Percentiles rank a stretch among this genome's conserved stretches.
These are phyloP conservation scores for Monosporascus sp. DNA, from an alignment of 2,329 filamentous ascomycete genomes.

Conservation along the genomic window DNA sequence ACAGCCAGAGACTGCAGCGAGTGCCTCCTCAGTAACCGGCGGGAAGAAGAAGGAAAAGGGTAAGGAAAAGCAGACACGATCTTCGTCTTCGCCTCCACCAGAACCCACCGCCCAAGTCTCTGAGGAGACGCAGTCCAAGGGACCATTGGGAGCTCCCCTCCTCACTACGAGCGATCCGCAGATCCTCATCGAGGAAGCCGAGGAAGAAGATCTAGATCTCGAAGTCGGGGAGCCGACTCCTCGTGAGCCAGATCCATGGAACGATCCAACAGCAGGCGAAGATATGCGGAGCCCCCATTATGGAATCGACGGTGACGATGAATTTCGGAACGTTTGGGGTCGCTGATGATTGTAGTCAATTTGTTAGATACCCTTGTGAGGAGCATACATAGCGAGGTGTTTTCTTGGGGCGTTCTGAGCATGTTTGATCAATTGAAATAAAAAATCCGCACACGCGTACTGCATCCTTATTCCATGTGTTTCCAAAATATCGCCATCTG, in stretches of 20 bases:
- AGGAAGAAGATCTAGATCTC: conserved; percentile 23
- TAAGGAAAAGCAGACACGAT: conserved; percentile 22
- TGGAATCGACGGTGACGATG: conserved; percentile 29
- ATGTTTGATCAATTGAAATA: too few species aligned
- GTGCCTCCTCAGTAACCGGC: conserved; percentile 19
- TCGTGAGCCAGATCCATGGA: conserved; percentile 13
- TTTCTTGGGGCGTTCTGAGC: too few species aligned
- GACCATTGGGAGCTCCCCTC: conserved; percentile 26
- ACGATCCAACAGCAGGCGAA: background rate
- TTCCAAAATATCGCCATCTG: too few species aligned
- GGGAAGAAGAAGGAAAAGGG: conserved; percentile 26
- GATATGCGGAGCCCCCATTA: conserved; percentile 8
- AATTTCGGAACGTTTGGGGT: conserved; percentile 43
- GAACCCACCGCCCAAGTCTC: conserved; percentile 19
- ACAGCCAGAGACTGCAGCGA: conserved; percentile 11
- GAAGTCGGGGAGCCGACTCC: conserved; percentile 16
- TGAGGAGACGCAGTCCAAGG: conserved; percentile 23
- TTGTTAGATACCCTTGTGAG: conserved; percentile 2
- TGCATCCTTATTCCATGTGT: too few species aligned
- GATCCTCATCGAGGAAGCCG: conserved; percentile 26
- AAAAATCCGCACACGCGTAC: too few species aligned
- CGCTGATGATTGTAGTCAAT: conserved; percentile 1
- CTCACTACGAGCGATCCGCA: conserved; percentile 26
- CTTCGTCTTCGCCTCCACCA: conserved; percentile 13
- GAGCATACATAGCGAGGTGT: too few species aligned